Percentiles rank a stretch among this genome's conserved stretches.
phyloP scores from a whole-genome alignment of 129 eudicot genomes.

The Apium graveolens region DNA sequence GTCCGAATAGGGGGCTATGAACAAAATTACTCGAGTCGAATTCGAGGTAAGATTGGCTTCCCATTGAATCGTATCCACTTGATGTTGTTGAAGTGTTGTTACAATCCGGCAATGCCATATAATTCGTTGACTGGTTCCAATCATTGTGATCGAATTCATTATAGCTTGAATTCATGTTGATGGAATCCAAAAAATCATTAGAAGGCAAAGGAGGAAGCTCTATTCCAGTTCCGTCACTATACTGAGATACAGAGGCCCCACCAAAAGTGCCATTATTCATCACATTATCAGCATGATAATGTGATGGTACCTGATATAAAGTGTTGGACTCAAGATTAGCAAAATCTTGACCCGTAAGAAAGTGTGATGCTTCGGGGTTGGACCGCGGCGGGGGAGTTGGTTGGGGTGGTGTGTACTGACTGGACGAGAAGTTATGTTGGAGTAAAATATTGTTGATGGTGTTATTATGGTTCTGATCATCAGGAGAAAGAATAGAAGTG shows the following conservation, averaged over 20 bases:
- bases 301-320: background rate
- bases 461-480: constrained; percentile 17
- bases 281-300: background rate
- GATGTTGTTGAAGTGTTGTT: constrained; percentile 2
- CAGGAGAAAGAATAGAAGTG: constrained; percentile 42
- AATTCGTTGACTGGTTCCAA: constrained; percentile 4
- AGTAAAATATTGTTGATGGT: background rate
- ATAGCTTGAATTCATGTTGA: constrained; percentile 1
- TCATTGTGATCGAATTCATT: constrained; percentile 7
- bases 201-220: constrained; percentile 16
- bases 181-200: constrained; percentile 10
- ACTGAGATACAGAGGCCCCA: background rate
- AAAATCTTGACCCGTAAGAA: background rate
- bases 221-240: background rate
- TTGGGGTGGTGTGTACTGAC: background rate
- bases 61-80: background rate
- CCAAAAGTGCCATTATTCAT: background rate
- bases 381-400: background rate
- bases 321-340: background rate
- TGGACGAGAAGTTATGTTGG: background rate
- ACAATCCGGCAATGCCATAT: background rate
- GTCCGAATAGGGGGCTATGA: constrained; percentile 42
- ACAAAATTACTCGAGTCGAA: constrained; percentile 28
- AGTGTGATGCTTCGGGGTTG: background rate
- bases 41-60: constrained; percentile 24